A percentile compares a stretch with the other conserved stretches of the same genome.
phyloP scores from a whole-genome alignment of 805 yeast genomes.

The Kodamaea jinghongensis region DNA sequence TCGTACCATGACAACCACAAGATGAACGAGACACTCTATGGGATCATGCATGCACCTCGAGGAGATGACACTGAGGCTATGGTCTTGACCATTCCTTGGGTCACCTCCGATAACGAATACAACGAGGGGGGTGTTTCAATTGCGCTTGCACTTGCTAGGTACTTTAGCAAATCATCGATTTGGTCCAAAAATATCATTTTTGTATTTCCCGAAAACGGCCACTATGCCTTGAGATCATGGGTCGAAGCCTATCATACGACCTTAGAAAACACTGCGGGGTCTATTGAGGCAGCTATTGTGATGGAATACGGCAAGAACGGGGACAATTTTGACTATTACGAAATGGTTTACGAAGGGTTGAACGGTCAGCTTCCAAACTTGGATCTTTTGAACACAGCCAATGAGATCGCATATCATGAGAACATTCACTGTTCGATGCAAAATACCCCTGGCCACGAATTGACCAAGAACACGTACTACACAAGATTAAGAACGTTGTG shows the following conservation, averaged over 20 bases:
- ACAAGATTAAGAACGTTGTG: constrained; percentile 57
- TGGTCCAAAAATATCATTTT: constrained; percentile 95
- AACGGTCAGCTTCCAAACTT: constrained; percentile 96
- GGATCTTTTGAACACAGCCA: constrained; percentile 82
- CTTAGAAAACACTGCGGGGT: constrained; percentile 86
- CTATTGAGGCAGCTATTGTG: constrained; percentile 86
- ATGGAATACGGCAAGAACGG: constrained; percentile 67
- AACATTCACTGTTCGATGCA: constrained; percentile 69
- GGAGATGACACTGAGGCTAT: constrained; percentile 97
- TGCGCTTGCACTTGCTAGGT: constrained; percentile 69
- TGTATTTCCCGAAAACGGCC: constrained; percentile 74
- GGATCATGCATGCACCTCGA: constrained; percentile 84
- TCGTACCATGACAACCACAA: constrained; percentile 37
- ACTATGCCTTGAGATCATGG: constrained; percentile 75
- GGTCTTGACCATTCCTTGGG: constrained; percentile 88
- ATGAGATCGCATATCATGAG: constrained; percentile 72
- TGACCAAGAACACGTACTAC: constrained; percentile 47
- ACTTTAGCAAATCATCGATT: constrained; percentile 79
- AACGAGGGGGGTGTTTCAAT: constrained; percentile 83
- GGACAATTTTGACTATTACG: constrained; percentile 73
- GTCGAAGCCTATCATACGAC: constrained; percentile 89
- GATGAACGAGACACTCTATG: constrained; percentile 58
- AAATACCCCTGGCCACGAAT: constrained; percentile 41
- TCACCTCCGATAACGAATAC: constrained; percentile 55
- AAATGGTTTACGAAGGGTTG: constrained; percentile 78